A percentile compares a stretch with the other conserved stretches of the same genome.
These are phyloP conservation scores for Pestalotiopsis sp. DNA, from an alignment of 2,329 filamentous ascomycete species.

Conservation along the genomic window DNA sequence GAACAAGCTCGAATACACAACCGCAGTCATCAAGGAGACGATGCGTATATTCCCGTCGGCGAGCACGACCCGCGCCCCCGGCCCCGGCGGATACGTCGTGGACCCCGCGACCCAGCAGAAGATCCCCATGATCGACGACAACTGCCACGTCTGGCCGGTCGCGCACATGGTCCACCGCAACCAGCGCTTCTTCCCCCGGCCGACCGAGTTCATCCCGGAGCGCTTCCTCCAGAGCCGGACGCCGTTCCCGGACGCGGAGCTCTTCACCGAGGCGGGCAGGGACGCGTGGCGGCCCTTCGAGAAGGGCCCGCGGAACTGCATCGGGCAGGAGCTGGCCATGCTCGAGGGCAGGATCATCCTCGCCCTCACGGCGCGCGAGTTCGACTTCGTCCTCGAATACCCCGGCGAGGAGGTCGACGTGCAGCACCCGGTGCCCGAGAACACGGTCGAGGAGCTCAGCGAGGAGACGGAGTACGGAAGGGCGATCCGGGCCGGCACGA, in stretches of 20 bases:
- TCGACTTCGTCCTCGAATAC: slow-evolving; percentile 10
- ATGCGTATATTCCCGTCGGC: not conserved
- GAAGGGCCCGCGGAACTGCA: slow-evolving; percentile 7
- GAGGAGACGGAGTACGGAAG: slow-evolving; percentile 3
- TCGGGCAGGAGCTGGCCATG: slow-evolving; percentile 11
- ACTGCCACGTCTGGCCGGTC: not conserved
- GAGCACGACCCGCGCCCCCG: not conserved
- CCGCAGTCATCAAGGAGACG: slow-evolving; percentile 12
- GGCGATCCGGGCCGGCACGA: slow-evolving; percentile 5
- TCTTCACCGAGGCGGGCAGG: slow-evolving; percentile 1
- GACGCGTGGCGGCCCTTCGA: slow-evolving; percentile 10
- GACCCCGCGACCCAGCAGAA: not conserved
- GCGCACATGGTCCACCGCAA: slow-evolving; percentile 6
- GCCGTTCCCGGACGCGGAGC: not conserved
- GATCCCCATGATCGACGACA: not conserved
- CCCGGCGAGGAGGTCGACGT: slow-evolving; percentile 5
- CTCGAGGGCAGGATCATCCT: slow-evolving; percentile 6
- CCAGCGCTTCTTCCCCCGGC: not conserved
- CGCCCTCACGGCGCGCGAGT: slow-evolving; percentile 6
- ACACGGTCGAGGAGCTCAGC: not conserved
- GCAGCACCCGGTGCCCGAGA: not conserved
- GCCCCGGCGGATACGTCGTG: not conserved
- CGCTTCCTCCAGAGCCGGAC: slow-evolving; percentile 4
- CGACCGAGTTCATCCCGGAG: slow-evolving; percentile 2
- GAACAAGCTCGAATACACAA: slow-evolving; percentile 7